Evolutionary conservation across 306 rosid genomes (phyloP).

Genomic region (Spatholobus suberectus): DNA sequence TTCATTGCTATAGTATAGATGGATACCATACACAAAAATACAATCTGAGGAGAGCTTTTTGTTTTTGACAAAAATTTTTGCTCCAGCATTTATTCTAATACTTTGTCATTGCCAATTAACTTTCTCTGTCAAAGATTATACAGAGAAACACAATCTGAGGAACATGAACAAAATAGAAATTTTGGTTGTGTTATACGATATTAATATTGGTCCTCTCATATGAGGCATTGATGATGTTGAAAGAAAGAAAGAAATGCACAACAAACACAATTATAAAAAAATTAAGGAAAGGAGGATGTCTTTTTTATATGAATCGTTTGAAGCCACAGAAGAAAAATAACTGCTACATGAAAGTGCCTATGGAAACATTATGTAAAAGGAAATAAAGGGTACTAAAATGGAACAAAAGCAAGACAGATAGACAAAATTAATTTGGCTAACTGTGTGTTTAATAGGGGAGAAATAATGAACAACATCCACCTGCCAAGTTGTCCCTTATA

Average conservation of each 20-base stretch:
- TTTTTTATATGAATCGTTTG: conserved; percentile 33
- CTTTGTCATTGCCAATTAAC: no score
- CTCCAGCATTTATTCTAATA: no score
- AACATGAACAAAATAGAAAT: conserved; percentile 34
- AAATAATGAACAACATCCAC: background rate
- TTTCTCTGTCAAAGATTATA: conserved; percentile 31
- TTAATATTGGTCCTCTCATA: conserved; percentile 43
- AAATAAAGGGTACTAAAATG: conserved; percentile 32
- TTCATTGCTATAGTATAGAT: no score
- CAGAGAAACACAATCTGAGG: conserved; percentile 35
- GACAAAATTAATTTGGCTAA: conserved; percentile 33
- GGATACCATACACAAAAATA: no score
- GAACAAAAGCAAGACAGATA: conserved; percentile 42
- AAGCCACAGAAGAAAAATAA: conserved; percentile 37
- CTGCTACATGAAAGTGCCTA: conserved; percentile 38
- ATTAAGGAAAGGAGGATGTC: conserved; percentile 2
- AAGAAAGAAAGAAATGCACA: conserved; percentile 27
- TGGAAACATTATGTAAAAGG: conserved; percentile 32
- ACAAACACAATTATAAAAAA: conserved; percentile 45
- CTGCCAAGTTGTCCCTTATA: conserved; percentile 36
- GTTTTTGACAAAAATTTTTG: no score
- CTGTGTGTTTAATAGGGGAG: conserved; percentile 10
- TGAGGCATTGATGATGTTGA: conserved; percentile 22
- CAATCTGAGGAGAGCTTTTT: no score
- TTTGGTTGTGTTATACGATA: background rate